These are phyloP conservation scores for Tirmania nivea DNA, from an alignment of 495 filamentous ascomycete genomes.

Conservation along the genomic window DNA sequence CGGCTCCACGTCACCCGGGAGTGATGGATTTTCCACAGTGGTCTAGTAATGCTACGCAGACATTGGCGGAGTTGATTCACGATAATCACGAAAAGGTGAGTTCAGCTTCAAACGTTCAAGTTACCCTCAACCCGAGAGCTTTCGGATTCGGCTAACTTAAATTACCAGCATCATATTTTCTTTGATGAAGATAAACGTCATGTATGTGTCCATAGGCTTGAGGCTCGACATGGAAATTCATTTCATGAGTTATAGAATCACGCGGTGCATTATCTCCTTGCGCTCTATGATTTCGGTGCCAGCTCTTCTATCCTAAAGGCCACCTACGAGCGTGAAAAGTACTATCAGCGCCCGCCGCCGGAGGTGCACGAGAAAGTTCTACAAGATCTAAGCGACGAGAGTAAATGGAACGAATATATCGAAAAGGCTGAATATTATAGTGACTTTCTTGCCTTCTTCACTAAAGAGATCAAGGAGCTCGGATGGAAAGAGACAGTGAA, in stretches of 20 bases:
- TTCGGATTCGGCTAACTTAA: not conserved
- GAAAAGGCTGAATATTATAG: constrained; percentile 35
- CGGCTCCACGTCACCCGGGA: not conserved
- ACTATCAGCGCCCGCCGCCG: constrained; percentile 35
- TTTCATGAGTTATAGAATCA: constrained; percentile 20
- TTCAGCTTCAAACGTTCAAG: not conserved
- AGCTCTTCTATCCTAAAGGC: constrained; percentile 31
- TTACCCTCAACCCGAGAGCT: not conserved
- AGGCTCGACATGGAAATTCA: no score
- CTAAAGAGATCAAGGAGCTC: constrained; percentile 40
- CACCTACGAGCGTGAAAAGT: constrained; percentile 35
- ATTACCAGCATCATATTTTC: constrained; percentile 45
- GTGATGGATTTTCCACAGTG: not conserved
- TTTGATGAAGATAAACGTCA: constrained; percentile 31
- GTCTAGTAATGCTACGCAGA: constrained; percentile 30
- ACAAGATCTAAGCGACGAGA: constrained; percentile 30
- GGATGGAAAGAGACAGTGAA: constrained; percentile 36
- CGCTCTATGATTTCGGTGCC: constrained; percentile 56
- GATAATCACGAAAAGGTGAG: constrained; percentile 35
- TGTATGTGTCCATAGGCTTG: no score
- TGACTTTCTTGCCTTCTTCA: constrained; percentile 52
- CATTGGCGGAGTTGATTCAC: constrained; percentile 43
- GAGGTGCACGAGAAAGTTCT: constrained; percentile 26
- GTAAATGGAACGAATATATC: constrained; percentile 30
- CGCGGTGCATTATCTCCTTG: constrained; percentile 53